Evolutionary conservation across 345 rosid genomes (phyloP), one percentile per base, ranked within the genome.

Genomic region (Erucastrum elatum): DNA sequence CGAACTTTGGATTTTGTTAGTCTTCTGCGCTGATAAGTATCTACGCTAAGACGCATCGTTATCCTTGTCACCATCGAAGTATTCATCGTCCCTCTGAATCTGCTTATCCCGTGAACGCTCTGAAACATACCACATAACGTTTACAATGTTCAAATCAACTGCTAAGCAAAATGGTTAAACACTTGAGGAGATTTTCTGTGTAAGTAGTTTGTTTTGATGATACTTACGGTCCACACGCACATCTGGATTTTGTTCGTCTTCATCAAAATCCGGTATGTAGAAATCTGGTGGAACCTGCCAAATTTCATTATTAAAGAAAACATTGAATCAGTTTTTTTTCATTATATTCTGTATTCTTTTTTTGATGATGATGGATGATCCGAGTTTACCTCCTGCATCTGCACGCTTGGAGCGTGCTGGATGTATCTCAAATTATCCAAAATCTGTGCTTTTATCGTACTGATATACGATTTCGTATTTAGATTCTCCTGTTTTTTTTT

Each of bases 241-340:
- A 75, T 95, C 99, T 0, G 94, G 96, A 74, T 93, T 91, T 63
- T 87, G 97, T 76, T 88, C 85, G 33, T 95, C 99, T 84, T 95
- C 99, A 31, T 95, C 94, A 66, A 90, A 89, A 77, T 95, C 98
- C 4, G 98, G 99, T 81, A 95, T 85, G 66, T 88, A 90, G 61
- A 95, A 93, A 75, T 95, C 99, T 1, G 98, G 98, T 58, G 99
- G 98, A 80, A 95, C 98, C 99, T 95, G 84, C 68, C 56, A 51
- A 6, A 15, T 15, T 41, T 9, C 44, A 39, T 39, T 35, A 7
- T 7, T 7, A 35, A 68, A 35, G n/a, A 35, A 61, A 25, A 53
- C 25, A 5, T 6, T 11, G 4, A n/a, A 72, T 66, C 58, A 64
- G 17, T 53, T 29, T 29, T 29, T 29, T 29, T 29, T 29, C 30